These are phyloP conservation scores for Mariannaea elegans DNA, from an alignment of 2,329 filamentous ascomycete genomes.

Conservation along the genomic window DNA sequence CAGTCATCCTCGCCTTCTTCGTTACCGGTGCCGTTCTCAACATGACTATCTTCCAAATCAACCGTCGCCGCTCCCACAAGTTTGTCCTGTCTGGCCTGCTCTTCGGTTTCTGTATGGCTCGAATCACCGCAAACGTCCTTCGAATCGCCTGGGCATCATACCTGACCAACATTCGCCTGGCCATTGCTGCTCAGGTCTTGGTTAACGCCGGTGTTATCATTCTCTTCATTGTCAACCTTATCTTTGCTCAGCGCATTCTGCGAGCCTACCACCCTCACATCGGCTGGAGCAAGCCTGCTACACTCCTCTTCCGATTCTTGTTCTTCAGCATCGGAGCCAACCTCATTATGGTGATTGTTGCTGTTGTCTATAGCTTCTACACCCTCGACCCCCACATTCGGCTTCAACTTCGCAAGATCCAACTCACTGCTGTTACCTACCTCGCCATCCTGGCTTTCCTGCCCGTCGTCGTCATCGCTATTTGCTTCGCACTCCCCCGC, in stretches of 20 bases:
- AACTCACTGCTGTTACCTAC: slow-evolving; percentile 73
- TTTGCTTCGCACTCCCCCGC: slow-evolving; percentile 61
- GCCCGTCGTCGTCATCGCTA: slow-evolving; percentile 63
- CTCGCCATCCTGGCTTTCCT: slow-evolving; percentile 65
- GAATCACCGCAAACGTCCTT: slow-evolving; percentile 59
- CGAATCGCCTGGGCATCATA: slow-evolving; percentile 62
- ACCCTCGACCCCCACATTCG: slow-evolving; percentile 64
- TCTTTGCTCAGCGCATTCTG: slow-evolving; percentile 79
- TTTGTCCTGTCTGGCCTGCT: slow-evolving; percentile 67
- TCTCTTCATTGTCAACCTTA: slow-evolving; percentile 79
- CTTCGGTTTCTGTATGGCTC: slow-evolving; percentile 67
- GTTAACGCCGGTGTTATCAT: slow-evolving; percentile 78
- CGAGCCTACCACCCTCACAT: slow-evolving; percentile 75
- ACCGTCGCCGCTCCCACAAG: slow-evolving; percentile 59
- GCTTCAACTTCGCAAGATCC: slow-evolving; percentile 66
- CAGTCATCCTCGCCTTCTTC: slow-evolving; percentile 70
- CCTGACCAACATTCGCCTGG: slow-evolving; percentile 51
- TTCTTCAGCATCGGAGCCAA: slow-evolving; percentile 66
- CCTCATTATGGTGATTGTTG: slow-evolving; percentile 72
- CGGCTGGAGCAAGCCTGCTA: slow-evolving; percentile 71
- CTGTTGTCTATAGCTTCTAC: slow-evolving; percentile 72
- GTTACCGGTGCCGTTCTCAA: slow-evolving; percentile 61
- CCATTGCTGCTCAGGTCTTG: slow-evolving; percentile 73
- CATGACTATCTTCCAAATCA: slow-evolving; percentile 66
- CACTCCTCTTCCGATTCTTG: slow-evolving; percentile 63